These are phyloP conservation scores for Globisporangium perplexum DNA, from an alignment of 352 stramenopile genomes.

Conservation along the genomic window DNA sequence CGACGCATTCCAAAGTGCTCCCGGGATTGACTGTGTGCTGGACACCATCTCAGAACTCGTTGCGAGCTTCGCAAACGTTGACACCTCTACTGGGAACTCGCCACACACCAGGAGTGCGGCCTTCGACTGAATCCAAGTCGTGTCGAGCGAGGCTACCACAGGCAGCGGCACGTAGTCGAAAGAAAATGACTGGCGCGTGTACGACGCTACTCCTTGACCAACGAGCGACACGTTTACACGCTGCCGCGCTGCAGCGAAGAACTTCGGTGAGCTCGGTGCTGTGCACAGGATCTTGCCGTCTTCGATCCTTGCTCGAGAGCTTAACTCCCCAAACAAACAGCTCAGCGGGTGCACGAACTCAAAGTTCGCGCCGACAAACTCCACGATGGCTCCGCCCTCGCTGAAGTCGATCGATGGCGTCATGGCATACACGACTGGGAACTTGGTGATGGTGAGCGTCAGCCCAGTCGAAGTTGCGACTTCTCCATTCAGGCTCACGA, in stretches of 20 bases:
- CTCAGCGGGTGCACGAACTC: constrained; percentile 18
- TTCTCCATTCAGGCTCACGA: constrained; percentile 28
- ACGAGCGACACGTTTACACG: constrained; percentile 26
- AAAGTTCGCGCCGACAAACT: constrained; percentile 28
- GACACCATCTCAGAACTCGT: background rate
- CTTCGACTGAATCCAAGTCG: constrained; percentile 3
- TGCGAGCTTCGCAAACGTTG: constrained; percentile 7
- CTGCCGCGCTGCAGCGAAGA: background rate
- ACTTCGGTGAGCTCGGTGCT: constrained; percentile 13
- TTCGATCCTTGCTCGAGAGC: constrained; percentile 14
- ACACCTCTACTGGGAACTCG: background rate
- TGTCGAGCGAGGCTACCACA: constrained; percentile 18
- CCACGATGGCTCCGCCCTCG: constrained; percentile 23
- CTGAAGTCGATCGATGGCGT: constrained; percentile 22
- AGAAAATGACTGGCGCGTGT: constrained; percentile 22
- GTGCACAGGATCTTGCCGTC: constrained; percentile 21
- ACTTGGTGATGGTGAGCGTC: constrained; percentile 15
- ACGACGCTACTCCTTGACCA: constrained; percentile 6
- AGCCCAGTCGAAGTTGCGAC: constrained; percentile 13
- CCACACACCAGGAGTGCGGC: constrained; percentile 10
- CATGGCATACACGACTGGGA: constrained; percentile 23
- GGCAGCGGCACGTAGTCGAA: constrained; percentile 25
- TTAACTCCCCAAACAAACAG: constrained; percentile 29
- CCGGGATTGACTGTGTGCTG: background rate
- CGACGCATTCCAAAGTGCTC: constrained; percentile 1